Conservation (phyloP, 1,284 basidiomycete genomes). For the Tetrapyrgos nigripes region DNA sequence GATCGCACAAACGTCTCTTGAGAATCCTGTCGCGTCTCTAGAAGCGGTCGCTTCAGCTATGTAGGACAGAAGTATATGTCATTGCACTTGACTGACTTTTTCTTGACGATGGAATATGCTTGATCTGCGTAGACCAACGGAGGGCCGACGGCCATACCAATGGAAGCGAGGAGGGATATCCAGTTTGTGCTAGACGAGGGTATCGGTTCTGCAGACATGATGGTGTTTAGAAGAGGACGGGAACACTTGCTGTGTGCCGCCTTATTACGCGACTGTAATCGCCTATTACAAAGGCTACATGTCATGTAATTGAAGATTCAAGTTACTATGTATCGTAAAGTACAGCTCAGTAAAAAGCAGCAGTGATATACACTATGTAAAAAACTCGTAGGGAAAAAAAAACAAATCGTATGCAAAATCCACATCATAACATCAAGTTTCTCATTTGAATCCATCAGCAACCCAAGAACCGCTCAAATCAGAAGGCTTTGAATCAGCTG, state of each 20-base stretch:
- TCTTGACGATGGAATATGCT: conserved; percentile 72
- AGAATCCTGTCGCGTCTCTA: conserved; percentile 87
- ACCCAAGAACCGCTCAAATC: conserved; percentile 22
- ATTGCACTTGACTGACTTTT: conserved; percentile 70
- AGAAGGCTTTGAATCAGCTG: conserved; percentile 9
- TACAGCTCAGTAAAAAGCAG: too few species aligned
- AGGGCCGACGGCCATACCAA: conserved; percentile 78
- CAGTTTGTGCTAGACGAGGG: conserved; percentile 34
- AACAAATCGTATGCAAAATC: neutral
- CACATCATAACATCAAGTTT: too few species aligned
- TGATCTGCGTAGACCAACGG: conserved; percentile 85
- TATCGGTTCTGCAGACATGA: too few species aligned
- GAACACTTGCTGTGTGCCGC: too few species aligned
- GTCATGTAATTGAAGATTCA: too few species aligned
- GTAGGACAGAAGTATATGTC: conserved; percentile 1
- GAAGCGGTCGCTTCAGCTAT: neutral
- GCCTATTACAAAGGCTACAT: too few species aligned
- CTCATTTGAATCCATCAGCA: conserved; percentile 18
- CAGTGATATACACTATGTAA: neutral
- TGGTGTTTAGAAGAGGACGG: too few species aligned
- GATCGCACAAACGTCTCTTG: conserved; percentile 82
- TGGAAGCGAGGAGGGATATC: conserved; percentile 62
- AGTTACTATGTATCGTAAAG: too few species aligned
- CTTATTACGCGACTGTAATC: too few species aligned
- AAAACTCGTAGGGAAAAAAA: neutral